Evolutionary conservation across 2,329 filamentous ascomycete species (phyloP).

Genomic region (Acephala macrosclerotiorum): DNA sequence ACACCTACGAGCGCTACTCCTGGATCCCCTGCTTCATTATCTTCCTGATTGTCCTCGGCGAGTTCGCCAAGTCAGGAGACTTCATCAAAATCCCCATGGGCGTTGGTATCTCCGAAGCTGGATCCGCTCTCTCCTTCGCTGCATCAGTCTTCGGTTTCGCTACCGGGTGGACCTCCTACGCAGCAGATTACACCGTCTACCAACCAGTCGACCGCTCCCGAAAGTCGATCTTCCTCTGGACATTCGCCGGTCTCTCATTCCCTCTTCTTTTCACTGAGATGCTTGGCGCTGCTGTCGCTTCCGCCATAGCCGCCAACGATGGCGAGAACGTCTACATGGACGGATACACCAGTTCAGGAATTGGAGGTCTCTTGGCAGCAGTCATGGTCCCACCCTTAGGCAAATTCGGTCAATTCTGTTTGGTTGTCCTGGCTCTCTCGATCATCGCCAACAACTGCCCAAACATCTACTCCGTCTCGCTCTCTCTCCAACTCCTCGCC

Average conservation of each 20-base stretch:
- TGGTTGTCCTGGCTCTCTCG: constrained; percentile 69
- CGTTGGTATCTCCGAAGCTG: constrained; percentile 64
- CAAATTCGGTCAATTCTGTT: constrained; percentile 75
- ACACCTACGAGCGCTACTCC: constrained; percentile 77
- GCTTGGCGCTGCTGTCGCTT: constrained; percentile 74
- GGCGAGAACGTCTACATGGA: constrained; percentile 60
- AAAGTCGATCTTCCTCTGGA: constrained; percentile 71
- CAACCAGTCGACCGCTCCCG: constrained; percentile 69
- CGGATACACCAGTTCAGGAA: constrained; percentile 63
- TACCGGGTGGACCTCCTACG: constrained; percentile 77
- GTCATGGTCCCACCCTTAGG: constrained; percentile 70
- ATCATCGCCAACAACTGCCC: constrained; percentile 77
- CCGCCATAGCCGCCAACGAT: constrained; percentile 63
- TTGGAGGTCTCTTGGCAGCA: constrained; percentile 72
- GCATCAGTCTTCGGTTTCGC: constrained; percentile 73
- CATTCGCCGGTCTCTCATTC: constrained; percentile 72
- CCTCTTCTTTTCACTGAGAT: constrained; percentile 78
- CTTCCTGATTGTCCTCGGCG: constrained; percentile 74
- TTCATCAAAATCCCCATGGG: constrained; percentile 68
- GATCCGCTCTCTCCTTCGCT: constrained; percentile 69
- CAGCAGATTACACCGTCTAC: constrained; percentile 83
- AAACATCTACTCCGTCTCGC: constrained; percentile 74
- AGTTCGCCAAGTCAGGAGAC: constrained; percentile 70
- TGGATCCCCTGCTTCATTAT: constrained; percentile 79
- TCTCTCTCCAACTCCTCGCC: constrained; percentile 71